These are phyloP conservation scores for Rhizoclosmatium sp. DNA, from an alignment of 192 early-diverging fungal species.

Conservation along the genomic window DNA sequence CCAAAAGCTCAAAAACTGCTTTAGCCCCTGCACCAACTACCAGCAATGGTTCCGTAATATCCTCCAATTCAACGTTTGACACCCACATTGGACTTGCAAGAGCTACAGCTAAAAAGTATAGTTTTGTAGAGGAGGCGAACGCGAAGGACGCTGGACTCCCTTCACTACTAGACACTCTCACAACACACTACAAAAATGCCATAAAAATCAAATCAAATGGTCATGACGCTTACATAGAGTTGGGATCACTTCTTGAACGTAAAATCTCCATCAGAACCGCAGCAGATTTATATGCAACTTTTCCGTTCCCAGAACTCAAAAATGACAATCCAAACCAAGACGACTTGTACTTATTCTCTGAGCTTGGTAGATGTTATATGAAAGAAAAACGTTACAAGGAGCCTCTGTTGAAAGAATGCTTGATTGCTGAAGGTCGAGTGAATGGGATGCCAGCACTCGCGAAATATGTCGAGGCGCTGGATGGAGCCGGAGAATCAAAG, in stretches of 20 bases:
- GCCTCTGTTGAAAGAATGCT: conserved; percentile 38
- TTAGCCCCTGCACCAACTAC: background rate
- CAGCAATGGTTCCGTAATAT: background rate
- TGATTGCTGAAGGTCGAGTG: conserved; percentile 53
- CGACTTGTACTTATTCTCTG: conserved; percentile 54
- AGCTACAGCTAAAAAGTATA: conserved; percentile 34
- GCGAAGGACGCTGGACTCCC: conserved; percentile 2
- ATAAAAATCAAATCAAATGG: conserved; percentile 26
- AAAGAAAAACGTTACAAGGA: conserved; percentile 59
- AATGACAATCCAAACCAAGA: conserved; percentile 40
- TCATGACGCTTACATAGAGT: conserved; percentile 62
- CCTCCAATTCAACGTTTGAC: conserved; percentile 10
- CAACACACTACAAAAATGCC: conserved; percentile 26
- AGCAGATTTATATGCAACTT: conserved; percentile 43
- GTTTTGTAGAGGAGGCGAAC: conserved; percentile 14
- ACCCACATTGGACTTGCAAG: conserved; percentile 46
- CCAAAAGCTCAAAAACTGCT: background rate
- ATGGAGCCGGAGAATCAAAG: conserved; percentile 51
- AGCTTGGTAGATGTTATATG: conserved; percentile 55
- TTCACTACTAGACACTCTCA: background rate
- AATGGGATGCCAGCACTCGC: conserved; percentile 45
- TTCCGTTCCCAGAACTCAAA: conserved; percentile 44
- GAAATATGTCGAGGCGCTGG: conserved; percentile 57
- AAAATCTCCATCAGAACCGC: conserved; percentile 32
- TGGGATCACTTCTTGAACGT: conserved; percentile 47